A percentile compares a stretch with the other conserved stretches of the same genome.
These are phyloP conservation scores for Sporisorium graminicola DNA, from an alignment of 1,284 basidiomycete species.

Conservation along the genomic window DNA sequence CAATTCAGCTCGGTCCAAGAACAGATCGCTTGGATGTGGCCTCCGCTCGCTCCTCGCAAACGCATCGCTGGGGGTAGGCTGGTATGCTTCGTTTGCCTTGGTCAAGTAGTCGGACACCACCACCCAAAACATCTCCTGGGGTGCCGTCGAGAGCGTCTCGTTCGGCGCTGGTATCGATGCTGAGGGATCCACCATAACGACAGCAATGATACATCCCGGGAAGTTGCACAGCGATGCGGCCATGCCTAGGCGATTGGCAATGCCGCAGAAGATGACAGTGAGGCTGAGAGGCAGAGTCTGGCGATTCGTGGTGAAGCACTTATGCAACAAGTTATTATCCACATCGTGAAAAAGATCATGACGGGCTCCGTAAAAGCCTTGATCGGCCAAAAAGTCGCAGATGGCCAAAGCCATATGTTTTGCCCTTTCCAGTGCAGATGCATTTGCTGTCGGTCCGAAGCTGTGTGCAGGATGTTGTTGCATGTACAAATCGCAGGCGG, in stretches of 20 bases:
- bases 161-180: constrained; percentile 9
- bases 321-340: constrained; percentile 54
- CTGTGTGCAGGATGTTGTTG: constrained; percentile 6
- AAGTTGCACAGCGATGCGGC: constrained; percentile 48
- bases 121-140: constrained; percentile 44
- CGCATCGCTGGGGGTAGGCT: constrained; percentile 21
- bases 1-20: constrained; percentile 33
- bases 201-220: constrained; percentile 44
- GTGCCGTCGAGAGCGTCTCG: constrained; percentile 8
- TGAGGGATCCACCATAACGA: constrained; percentile 21
- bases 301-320: constrained; percentile 51
- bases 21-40: constrained; percentile 15
- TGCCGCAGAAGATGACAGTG: constrained; percentile 49
- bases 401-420: constrained; percentile 38
- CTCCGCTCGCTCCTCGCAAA: constrained; percentile 23
- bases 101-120: constrained; percentile 39
- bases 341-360: constrained; percentile 37
- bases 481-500: constrained; percentile 52
- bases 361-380: constrained; percentile 40
- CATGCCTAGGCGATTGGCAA: constrained; percentile 51
- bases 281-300: constrained; percentile 49
- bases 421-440: neutral
- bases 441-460: neutral
- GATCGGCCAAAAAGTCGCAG: constrained; percentile 42
- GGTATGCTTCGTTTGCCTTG: constrained; percentile 15